Conservation (phyloP, 2,329 filamentous ascomycete species). For the Diaporthe citrichinensis region DNA sequence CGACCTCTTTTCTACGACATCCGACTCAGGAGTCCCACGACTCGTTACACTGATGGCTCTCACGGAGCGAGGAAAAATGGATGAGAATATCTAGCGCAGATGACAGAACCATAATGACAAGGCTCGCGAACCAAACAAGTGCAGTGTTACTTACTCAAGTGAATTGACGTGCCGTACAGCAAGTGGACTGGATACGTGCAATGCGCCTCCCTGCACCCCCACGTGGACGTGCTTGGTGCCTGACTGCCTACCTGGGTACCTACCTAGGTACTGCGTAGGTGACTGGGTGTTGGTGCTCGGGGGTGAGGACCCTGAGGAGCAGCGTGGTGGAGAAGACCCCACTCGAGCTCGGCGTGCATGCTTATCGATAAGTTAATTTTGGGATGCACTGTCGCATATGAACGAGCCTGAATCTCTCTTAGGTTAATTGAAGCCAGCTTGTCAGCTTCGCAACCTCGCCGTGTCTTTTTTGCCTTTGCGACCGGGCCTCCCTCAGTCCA, state of each 20-base stretch:
- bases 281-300: background rate
- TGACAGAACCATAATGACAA: slow-evolving; percentile 42
- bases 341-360: slow-evolving; percentile 14
- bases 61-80: slow-evolving; percentile 34
- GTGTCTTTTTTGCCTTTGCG: slow-evolving; percentile 3
- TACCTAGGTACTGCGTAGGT: background rate
- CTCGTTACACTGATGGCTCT: slow-evolving; percentile 36
- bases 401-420: slow-evolving; percentile 30
- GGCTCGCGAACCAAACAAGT: slow-evolving; percentile 14
- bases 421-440: slow-evolving; percentile 46
- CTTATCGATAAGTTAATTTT: slow-evolving; percentile 42
- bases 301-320: slow-evolving; percentile 1
- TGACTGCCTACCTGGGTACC: background rate
- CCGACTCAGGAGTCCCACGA: slow-evolving; percentile 19
- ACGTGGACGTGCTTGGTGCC: slow-evolving; percentile 6
- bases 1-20: slow-evolving; percentile 35
- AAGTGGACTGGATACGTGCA: background rate
- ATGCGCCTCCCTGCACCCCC: background rate
- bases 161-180: slow-evolving; percentile 2
- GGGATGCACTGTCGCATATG: slow-evolving; percentile 30
- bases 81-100: slow-evolving; percentile 41
- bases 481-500: background rate
- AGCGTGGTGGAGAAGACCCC: background rate
- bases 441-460: slow-evolving; percentile 41
- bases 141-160: background rate